phyloP scores from a whole-genome alignment of 495 filamentous ascomycete genomes.

The Letharia columbiana region DNA sequence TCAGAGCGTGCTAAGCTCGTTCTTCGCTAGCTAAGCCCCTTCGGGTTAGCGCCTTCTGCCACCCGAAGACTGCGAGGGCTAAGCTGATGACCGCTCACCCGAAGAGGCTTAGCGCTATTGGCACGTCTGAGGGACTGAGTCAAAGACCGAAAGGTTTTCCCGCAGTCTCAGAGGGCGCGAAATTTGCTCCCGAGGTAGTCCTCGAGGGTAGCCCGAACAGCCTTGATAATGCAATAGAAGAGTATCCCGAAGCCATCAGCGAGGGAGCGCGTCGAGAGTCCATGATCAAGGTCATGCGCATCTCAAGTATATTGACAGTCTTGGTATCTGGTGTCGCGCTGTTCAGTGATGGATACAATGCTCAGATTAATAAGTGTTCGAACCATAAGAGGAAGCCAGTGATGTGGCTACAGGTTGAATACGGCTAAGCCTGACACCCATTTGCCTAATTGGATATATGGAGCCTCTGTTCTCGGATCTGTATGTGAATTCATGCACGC shows the following conservation, averaged over 20 bases:
- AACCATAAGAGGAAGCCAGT: neutral
- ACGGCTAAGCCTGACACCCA: neutral
- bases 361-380: constrained; percentile 3
- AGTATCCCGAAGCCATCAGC: neutral
- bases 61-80: no score
- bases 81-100: no score
- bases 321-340: constrained; percentile 6
- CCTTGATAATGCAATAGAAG: neutral
- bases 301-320: constrained; percentile 9
- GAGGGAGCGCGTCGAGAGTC: constrained; percentile 5
- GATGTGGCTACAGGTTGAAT: no score
- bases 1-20: no score
- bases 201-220: constrained; percentile 3
- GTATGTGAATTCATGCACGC: neutral
- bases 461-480: constrained; percentile 10
- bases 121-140: no score
- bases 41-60: no score
- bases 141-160: no score
- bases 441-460: constrained; percentile 5
- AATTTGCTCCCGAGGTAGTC: neutral
- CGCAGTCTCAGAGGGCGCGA: neutral
- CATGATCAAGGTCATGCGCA: constrained; percentile 9
- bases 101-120: no score
- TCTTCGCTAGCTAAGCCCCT: no score
- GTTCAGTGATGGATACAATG: constrained; percentile 7